Conservation (phyloP, 805 yeast species). For the Grigorovia yakushimaensis region DNA sequence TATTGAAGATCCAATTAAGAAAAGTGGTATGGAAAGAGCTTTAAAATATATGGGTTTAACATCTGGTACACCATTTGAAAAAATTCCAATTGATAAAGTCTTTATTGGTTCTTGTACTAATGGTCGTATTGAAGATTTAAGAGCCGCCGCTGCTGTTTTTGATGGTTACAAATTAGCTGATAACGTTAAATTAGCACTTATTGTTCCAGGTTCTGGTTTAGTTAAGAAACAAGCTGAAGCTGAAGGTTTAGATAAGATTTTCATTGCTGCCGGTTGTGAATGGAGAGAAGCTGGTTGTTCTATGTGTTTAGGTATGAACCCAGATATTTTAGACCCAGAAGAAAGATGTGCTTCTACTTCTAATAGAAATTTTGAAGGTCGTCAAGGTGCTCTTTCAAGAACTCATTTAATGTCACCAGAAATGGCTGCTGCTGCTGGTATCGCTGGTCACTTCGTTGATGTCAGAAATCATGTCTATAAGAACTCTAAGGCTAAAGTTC, state of each 20-base stretch:
- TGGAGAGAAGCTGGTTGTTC: slow-evolving; percentile 99
- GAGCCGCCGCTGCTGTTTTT: slow-evolving; percentile 90
- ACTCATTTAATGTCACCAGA: slow-evolving; percentile 98
- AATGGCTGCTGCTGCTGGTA: slow-evolving; percentile 99
- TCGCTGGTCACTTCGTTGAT: slow-evolving; percentile 82
- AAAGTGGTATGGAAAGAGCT: slow-evolving; percentile 84
- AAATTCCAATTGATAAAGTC: slow-evolving; percentile 77
- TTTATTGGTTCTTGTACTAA: slow-evolving; percentile 98
- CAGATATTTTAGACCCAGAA: slow-evolving; percentile 87
- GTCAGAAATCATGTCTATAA: slow-evolving; percentile 71
- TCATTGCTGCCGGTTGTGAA: slow-evolving; percentile 85
- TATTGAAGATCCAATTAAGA: slow-evolving; percentile 61
- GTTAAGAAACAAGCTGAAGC: slow-evolving; percentile 88
- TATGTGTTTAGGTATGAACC: slow-evolving; percentile 99
- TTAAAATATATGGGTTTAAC: slow-evolving; percentile 83
- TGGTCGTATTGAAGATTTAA: slow-evolving; percentile 92
- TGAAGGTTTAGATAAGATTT: slow-evolving; percentile 90
- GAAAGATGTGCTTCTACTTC: slow-evolving; percentile 99
- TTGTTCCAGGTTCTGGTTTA: slow-evolving; percentile 96
- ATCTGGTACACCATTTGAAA: slow-evolving; percentile 70
- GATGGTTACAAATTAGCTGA: slow-evolving; percentile 82
- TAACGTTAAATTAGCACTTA: slow-evolving; percentile 71
- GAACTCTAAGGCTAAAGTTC: slow-evolving; percentile 49
- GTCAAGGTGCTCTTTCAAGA: slow-evolving; percentile 94
- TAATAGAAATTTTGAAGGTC: slow-evolving; percentile 97